Percentiles rank a stretch among this genome's conserved stretches.
Evolutionary conservation across 169 alveolate species (phyloP).

Genomic region (Plasmodium reichenowi): DNA sequence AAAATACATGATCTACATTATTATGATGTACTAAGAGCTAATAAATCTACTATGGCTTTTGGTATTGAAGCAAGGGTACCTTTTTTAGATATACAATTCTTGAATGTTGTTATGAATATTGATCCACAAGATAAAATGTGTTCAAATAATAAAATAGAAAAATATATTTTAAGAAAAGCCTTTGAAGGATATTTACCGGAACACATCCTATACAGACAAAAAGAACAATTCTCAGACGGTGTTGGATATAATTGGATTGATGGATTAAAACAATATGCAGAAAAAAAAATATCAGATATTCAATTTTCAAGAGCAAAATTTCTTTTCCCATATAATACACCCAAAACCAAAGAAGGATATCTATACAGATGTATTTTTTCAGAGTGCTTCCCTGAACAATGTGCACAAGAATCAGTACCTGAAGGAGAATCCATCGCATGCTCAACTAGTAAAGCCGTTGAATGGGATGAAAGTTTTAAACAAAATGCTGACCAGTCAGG

Average conservation of each 20-base stretch:
- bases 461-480: constrained; percentile 75
- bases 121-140: constrained; percentile 76
- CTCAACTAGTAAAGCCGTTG: constrained; percentile 77
- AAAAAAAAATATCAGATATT: constrained; percentile 78
- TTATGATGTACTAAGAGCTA: constrained; percentile 89
- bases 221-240: constrained; percentile 90
- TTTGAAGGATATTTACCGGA: constrained; percentile 89
- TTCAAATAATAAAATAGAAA: constrained; percentile 78
- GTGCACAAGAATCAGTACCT: constrained; percentile 77
- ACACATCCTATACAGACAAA: constrained; percentile 89
- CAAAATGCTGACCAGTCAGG: constrained; percentile 76
- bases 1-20: constrained; percentile 85
- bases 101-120: constrained; percentile 49
- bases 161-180: constrained; percentile 88
- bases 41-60: constrained; percentile 90
- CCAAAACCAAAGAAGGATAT: constrained; percentile 82
- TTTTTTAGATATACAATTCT: constrained; percentile 82
- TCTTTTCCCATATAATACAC: constrained; percentile 80
- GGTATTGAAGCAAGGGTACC: constrained; percentile 93
- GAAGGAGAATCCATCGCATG: constrained; percentile 77
- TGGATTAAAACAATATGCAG: constrained; percentile 81
- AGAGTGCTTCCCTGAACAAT: constrained; percentile 76
- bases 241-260: constrained; percentile 87
- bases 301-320: constrained; percentile 61
- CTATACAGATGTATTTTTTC: constrained; percentile 80